phyloP scores from a whole-genome alignment of 1,139 yeast genomes.

The Taphrina flavorubra region DNA sequence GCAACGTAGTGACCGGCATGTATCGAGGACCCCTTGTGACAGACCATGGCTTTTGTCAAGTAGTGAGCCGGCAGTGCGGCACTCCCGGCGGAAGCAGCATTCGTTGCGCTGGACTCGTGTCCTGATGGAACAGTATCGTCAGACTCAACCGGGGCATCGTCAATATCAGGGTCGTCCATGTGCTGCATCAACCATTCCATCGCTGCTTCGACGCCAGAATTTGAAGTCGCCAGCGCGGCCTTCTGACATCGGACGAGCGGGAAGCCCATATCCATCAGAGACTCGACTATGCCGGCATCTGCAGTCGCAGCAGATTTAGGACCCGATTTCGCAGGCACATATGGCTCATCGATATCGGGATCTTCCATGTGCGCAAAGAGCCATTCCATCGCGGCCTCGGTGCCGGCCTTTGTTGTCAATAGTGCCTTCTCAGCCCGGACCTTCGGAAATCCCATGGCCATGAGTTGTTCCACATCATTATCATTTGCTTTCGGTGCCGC shows the following conservation, averaged over 20 bases:
- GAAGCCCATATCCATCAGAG: conserved; percentile 80
- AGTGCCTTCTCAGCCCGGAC: conserved; percentile 71
- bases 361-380: conserved; percentile 87
- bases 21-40: conserved; percentile 93
- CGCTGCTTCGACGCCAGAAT: conserved; percentile 69
- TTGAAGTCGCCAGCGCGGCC: conserved; percentile 62
- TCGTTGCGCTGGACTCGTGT: conserved; percentile 46
- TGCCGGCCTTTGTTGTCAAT: conserved; percentile 65
- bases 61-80: conserved; percentile 55
- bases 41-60: conserved; percentile 70
- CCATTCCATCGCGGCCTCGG: conserved; percentile 92
- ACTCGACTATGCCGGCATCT: conserved; percentile 53
- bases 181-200: conserved; percentile 87
- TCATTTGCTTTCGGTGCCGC: conserved; percentile 61
- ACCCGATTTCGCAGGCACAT: conserved; percentile 51
- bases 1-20: conserved; percentile 97
- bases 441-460: conserved; percentile 86
- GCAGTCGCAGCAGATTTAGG: conserved; percentile 52
- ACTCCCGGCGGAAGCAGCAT: conserved; percentile 46
- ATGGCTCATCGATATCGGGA: conserved; percentile 71
- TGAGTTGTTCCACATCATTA: conserved; percentile 61
- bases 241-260: conserved; percentile 64
- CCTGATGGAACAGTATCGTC: conserved; percentile 46
- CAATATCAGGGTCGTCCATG: conserved; percentile 63
- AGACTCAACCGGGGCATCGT: conserved; percentile 43